Percentiles rank a stretch among this genome's conserved stretches.
Evolutionary conservation across 2,329 filamentous ascomycete genomes (phyloP).

Genomic region (Pseudonectria buxi): DNA sequence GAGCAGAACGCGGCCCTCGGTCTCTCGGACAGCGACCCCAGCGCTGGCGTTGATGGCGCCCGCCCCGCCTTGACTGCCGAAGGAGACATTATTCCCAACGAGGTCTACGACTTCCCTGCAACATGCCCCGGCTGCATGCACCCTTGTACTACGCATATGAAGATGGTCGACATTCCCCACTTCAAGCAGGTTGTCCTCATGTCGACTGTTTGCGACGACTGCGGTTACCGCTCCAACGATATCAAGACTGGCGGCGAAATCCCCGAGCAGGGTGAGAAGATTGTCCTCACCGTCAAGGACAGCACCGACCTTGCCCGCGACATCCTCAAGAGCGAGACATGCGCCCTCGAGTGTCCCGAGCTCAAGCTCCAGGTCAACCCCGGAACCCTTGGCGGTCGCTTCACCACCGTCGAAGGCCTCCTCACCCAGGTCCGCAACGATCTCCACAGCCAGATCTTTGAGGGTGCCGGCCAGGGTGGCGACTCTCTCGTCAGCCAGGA

Average conservation of each 20-base stretch:
- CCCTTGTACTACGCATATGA: constrained; percentile 88
- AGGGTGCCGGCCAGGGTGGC: constrained; percentile 61
- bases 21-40: constrained; percentile 57
- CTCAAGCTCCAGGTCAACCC: constrained; percentile 83
- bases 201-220: constrained; percentile 86
- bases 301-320: constrained; percentile 76
- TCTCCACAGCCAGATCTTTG: constrained; percentile 80
- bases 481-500: constrained; percentile 67
- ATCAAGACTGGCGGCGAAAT: constrained; percentile 96
- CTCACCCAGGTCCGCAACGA: constrained; percentile 89
- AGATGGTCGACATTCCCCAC: constrained; percentile 96
- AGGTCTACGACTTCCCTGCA: constrained; percentile 88
- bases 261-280: constrained; percentile 76
- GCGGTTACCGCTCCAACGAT: constrained; percentile 92
- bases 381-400: constrained; percentile 88
- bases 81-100: constrained; percentile 83
- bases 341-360: constrained; percentile 78
- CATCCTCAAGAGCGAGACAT: constrained; percentile 94
- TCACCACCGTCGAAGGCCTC: constrained; percentile 93
- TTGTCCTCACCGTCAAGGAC: constrained; percentile 66
- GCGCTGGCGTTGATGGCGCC: constrained; percentile 44
- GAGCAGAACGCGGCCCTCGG: constrained; percentile 86
- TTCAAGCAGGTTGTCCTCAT: constrained; percentile 97
- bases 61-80: constrained; percentile 46
- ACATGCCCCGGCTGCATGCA: constrained; percentile 87